Conservation (phyloP, 192 early-diverging fungal genomes). For the Phycomyces blakesleeanus region DNA sequence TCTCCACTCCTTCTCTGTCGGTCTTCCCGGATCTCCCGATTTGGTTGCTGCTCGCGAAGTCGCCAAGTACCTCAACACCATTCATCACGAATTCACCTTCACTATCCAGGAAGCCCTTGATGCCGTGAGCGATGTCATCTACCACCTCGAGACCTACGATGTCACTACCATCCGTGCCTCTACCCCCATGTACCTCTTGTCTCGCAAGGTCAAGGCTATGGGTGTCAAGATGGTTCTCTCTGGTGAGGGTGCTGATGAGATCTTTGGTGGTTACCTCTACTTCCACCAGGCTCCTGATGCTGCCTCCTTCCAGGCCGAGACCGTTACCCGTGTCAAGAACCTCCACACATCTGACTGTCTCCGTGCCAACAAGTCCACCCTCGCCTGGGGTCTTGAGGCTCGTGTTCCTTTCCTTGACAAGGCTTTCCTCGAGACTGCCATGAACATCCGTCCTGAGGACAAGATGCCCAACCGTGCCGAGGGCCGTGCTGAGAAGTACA, state of each 20-base stretch:
- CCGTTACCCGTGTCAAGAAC: conserved; percentile 91
- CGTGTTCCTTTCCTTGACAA: conserved; percentile 97
- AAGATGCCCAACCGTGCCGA: conserved; percentile 65
- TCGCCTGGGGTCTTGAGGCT: conserved; percentile 99
- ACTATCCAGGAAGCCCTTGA: conserved; percentile 95
- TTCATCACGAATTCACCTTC: conserved; percentile 96
- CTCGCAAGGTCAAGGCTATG: conserved; percentile 96
- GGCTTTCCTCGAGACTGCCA: conserved; percentile 87
- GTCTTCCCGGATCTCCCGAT: conserved; percentile 91
- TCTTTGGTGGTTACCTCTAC: conserved; percentile 97
- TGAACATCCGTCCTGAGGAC: conserved; percentile 80
- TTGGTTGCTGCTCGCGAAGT: conserved; percentile 84
- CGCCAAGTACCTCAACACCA: conserved; percentile 86
- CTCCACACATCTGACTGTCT: conserved; percentile 94
- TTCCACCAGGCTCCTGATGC: conserved; percentile 90
- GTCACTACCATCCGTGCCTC: conserved; percentile 97
- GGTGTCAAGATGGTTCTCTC: conserved; percentile 99
- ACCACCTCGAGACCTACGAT: conserved; percentile 98
- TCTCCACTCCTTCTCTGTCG: conserved; percentile 97
- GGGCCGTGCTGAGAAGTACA: conserved; percentile 90
- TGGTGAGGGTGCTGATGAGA: conserved; percentile 95
- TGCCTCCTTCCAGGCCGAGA: conserved; percentile 84
- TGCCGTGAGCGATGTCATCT: conserved; percentile 92
- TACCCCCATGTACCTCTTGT: conserved; percentile 99
- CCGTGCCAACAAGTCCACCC: conserved; percentile 98